Evolutionary conservation across 2,329 filamentous ascomycete genomes (phyloP), one percentile per base, ranked within the genome.

Genomic region (Verticillium klebahnii): DNA sequence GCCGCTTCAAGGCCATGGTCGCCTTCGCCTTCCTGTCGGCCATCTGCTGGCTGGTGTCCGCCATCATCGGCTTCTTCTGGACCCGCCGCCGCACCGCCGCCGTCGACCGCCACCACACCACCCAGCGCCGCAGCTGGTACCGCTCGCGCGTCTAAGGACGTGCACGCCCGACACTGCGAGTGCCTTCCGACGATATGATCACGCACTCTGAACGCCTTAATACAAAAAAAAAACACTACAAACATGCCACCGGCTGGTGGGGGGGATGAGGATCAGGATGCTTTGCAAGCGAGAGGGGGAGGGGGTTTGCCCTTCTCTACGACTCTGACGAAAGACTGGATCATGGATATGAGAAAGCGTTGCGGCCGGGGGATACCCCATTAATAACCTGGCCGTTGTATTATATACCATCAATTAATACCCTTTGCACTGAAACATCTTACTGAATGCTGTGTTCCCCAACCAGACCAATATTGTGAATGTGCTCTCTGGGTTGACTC

Each of bases 1-100:
- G 84, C 62, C 83, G 86, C 68, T 90, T 85, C 83, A 91, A 89
- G 76, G 85, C 90, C 50, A 80, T 85, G 64, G 83, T 91, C 67
- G 89, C 89, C 5, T 92, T 93, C 70, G 78, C 82, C 57, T 93
- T 93, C 76, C 74, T 92, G 60, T 88, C 87, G 2, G 88, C 88
- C 61, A 81, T 90, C 66, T 79, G 87, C 70, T 93, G 89, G 89
- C 82, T 92, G 50, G 83, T 79, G 14, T 89, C 86, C 56, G 82
- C 82, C 17, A 69, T 89, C 23, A 70, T 91, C 54, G 85, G 81
- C 56, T 70, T 85, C 67, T 78, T 83, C 70, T 85, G 82, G 82
- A 77, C 82, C 23, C 80, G 76, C 62, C 75, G 76, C 64, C 66
- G 65, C 31, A 77, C 73, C 62, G 76, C 74, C 29, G 68, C 72